Conservation (phyloP, 73 alveolate species). For the Symbiodinium pilosum region DNA sequence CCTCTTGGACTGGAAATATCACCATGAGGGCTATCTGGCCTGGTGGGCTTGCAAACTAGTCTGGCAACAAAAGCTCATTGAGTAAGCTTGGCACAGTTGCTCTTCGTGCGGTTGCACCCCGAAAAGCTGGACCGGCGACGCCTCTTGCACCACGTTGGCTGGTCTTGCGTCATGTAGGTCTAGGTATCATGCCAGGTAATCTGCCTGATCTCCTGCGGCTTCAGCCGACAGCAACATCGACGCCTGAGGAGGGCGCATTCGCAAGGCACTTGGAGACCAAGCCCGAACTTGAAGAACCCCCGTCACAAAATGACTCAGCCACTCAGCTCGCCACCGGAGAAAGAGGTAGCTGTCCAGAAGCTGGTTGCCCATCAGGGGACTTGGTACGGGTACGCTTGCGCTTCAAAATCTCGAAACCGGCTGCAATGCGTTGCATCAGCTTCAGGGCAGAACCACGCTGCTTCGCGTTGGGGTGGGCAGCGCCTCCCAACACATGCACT, state of each 20-base stretch:
- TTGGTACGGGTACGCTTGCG: background rate
- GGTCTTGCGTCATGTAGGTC: too few species aligned
- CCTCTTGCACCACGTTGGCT: too few species aligned
- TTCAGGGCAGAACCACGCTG: background rate
- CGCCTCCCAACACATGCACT: background rate
- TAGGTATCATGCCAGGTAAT: too few species aligned
- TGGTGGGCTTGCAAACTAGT: too few species aligned
- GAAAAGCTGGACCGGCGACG: constrained; percentile 6
- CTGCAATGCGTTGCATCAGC: background rate
- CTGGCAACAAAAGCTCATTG: too few species aligned
- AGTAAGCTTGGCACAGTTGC: background rate
- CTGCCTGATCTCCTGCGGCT: constrained; percentile 9
- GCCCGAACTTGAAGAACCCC: too few species aligned
- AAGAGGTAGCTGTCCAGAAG: background rate
- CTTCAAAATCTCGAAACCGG: background rate
- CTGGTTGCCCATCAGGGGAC: constrained; percentile 3
- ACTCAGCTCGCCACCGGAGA: background rate
- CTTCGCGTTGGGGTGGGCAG: constrained; percentile 7
- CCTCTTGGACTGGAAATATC: background rate
- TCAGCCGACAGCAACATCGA: background rate
- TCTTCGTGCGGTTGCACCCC: constrained; percentile 3
- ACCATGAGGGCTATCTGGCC: background rate
- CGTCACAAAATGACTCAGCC: too few species aligned
- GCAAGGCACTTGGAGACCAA: too few species aligned
- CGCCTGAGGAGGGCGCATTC: too few species aligned